phyloP scores from a whole-genome alignment of 768 basidiomycete species.

The Rhizopogon vinicolor region DNA sequence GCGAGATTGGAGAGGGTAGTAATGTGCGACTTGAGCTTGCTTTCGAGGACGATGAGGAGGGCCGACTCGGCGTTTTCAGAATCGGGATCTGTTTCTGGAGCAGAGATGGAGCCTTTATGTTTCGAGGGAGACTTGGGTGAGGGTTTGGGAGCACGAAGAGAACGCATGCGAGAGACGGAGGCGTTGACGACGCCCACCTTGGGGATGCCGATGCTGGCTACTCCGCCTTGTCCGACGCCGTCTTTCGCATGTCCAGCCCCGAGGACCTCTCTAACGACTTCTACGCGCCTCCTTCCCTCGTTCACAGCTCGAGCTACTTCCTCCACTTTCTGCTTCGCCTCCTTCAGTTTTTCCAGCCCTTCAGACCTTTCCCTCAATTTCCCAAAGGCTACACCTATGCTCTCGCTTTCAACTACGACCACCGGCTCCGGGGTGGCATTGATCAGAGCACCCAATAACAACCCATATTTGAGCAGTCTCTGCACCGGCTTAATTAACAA shows the following conservation, averaged over 20 bases:
- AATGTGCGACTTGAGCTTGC: constrained; percentile 52
- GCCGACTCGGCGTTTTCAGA: constrained; percentile 39
- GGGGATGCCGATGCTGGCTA: constrained; percentile 34
- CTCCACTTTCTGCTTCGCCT: constrained; percentile 59
- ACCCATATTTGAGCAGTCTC: constrained; percentile 88
- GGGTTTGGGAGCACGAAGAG: constrained; percentile 30
- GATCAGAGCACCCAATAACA: constrained; percentile 74
- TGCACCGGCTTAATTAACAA: constrained; percentile 98
- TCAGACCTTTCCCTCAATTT: constrained; percentile 15
- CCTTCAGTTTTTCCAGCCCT: constrained; percentile 34
- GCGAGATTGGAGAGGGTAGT: constrained; percentile 59
- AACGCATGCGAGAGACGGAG: constrained; percentile 57
- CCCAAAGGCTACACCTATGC: not conserved
- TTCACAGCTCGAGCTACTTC: constrained; percentile 74
- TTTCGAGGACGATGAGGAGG: constrained; percentile 50
- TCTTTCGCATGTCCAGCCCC: constrained; percentile 31
- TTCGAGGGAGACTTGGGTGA: constrained; percentile 5
- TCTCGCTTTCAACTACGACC: constrained; percentile 4
- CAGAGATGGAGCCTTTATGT: constrained; percentile 20
- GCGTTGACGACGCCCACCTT: constrained; percentile 42
- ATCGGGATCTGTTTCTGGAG: constrained; percentile 10
- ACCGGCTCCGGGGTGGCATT: constrained; percentile 61
- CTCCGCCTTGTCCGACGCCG: constrained; percentile 36
- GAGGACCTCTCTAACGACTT: constrained; percentile 76
- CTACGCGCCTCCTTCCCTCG: constrained; percentile 68